phyloP scores from a whole-genome alignment of 345 rosid species.

The Melaleuca quinquenervia region DNA sequence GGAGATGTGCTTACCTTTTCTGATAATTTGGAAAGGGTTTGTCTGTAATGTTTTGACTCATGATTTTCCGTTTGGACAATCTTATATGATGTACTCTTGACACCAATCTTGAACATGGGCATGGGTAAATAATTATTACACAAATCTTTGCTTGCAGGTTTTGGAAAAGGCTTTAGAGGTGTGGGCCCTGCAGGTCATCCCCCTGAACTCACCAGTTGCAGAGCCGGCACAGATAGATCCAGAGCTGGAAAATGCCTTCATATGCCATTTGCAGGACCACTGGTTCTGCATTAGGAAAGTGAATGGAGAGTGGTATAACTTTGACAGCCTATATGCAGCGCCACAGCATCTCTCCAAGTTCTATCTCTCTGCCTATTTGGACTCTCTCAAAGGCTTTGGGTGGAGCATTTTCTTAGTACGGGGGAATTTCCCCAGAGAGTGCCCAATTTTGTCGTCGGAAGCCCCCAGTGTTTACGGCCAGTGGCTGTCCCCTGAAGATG shows the following conservation, averaged over 20 bases:
- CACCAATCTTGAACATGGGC: not conserved
- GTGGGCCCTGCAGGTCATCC: slow-evolving; percentile 87
- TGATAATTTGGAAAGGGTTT: not conserved
- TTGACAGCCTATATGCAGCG: slow-evolving; percentile 85
- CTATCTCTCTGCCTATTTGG: slow-evolving; percentile 76
- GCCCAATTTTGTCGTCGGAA: slow-evolving; percentile 59
- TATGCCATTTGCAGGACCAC: slow-evolving; percentile 92
- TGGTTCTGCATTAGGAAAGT: slow-evolving; percentile 94
- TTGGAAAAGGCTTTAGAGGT: slow-evolving; percentile 89
- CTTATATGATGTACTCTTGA: not conserved
- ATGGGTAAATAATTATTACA: not conserved
- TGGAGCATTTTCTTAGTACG: slow-evolving; percentile 92
- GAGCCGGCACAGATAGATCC: slow-evolving; percentile 92
- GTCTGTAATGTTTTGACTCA: not conserved
- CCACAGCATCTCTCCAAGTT: slow-evolving; percentile 86
- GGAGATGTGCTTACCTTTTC: not conserved
- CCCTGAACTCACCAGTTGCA: slow-evolving; percentile 78
- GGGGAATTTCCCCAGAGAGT: slow-evolving; percentile 85
- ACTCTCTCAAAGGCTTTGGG: slow-evolving; percentile 75
- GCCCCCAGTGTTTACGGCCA: slow-evolving; percentile 75
- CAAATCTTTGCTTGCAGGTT: slow-evolving; percentile 36
- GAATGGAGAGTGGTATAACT: slow-evolving; percentile 88
- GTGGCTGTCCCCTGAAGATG: slow-evolving; percentile 87
- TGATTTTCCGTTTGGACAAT: not conserved
- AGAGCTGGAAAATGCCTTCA: slow-evolving; percentile 73